Evolutionary conservation across 371 early-diverging fungal species (phyloP).

Genomic region (Mucor velutinosus): DNA sequence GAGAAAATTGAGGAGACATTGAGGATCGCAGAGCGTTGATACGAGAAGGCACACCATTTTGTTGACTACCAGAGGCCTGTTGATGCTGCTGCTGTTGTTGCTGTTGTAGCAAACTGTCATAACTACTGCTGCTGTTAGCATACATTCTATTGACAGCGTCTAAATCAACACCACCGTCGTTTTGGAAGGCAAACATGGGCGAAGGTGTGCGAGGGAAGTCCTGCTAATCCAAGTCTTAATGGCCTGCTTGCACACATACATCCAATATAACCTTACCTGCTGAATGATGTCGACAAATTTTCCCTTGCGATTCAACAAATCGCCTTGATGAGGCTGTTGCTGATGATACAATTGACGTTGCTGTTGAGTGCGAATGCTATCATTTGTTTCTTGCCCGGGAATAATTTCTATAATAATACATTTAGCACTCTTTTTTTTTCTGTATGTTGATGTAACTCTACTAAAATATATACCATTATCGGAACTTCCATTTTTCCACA

Average conservation of each 20-base stretch:
- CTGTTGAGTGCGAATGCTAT: conserved; percentile 3
- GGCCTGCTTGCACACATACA: not conserved
- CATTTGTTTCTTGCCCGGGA: conserved; percentile 8
- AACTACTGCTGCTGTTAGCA: conserved; percentile 32
- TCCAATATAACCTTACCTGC: not conserved
- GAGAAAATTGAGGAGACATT: conserved; percentile 25
- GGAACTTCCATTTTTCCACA: conserved; percentile 14
- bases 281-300: conserved; percentile 17
- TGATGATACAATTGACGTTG: conserved; percentile 5
- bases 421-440: not conserved
- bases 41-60: conserved; percentile 1
- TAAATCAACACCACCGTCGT: not conserved
- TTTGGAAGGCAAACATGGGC: conserved; percentile 21
- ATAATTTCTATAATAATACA: conserved; percentile 3
- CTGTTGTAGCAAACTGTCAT: conserved; percentile 22
- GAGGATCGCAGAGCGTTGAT: conserved; percentile 8
- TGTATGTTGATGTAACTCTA: not conserved
- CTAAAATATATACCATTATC: conserved; percentile 1
- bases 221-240: not conserved
- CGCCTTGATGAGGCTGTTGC: conserved; percentile 12
- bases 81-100: conserved; percentile 27
- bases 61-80: not conserved
- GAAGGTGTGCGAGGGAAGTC: conserved; percentile 21
- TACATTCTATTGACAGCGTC: conserved; percentile 18
- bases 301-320: conserved; percentile 28